A percentile compares a stretch with the other conserved stretches of the same genome.
Evolutionary conservation across 2,329 filamentous ascomycete species (phyloP).

Genomic region (Ophiostoma montium): DNA sequence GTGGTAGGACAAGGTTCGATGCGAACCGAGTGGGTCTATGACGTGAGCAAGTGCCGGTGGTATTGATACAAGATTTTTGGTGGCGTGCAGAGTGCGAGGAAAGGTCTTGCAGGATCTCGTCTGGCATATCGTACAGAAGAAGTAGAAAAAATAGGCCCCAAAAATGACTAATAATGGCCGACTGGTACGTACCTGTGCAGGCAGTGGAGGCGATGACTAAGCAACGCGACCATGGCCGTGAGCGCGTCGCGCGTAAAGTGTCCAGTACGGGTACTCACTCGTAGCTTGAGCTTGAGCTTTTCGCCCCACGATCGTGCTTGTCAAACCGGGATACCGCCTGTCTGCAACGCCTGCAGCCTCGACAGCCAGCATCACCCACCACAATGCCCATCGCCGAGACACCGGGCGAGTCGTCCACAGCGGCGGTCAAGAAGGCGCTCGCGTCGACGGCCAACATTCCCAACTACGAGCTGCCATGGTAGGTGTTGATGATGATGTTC

Average conservation of each 20-base stretch:
- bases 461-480: conserved; percentile 72
- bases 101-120: too few species aligned
- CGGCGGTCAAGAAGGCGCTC: conserved; percentile 41
- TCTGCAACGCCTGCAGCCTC: neutral
- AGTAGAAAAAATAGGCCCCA: too few species aligned
- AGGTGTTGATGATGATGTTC: neutral
- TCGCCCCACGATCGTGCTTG: neutral
- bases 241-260: conserved; percentile 2
- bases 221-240: neutral
- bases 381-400: conserved; percentile 34
- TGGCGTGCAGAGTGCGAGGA: too few species aligned
- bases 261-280: neutral
- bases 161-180: neutral
- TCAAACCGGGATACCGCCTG: too few species aligned
- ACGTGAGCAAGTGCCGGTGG: neutral
- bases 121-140: too few species aligned
- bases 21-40: too few species aligned
- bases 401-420: conserved; percentile 46
- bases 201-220: neutral
- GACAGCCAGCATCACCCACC: neutral
- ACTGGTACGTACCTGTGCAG: neutral
- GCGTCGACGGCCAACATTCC: conserved; percentile 33
- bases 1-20: too few species aligned
- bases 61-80: too few species aligned
- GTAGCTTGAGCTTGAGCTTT: neutral